Evolutionary conservation across 169 alveolate species (phyloP), one percentile per base, ranked within the genome.

Genomic region (Plasmodium billcollinsi): DNA sequence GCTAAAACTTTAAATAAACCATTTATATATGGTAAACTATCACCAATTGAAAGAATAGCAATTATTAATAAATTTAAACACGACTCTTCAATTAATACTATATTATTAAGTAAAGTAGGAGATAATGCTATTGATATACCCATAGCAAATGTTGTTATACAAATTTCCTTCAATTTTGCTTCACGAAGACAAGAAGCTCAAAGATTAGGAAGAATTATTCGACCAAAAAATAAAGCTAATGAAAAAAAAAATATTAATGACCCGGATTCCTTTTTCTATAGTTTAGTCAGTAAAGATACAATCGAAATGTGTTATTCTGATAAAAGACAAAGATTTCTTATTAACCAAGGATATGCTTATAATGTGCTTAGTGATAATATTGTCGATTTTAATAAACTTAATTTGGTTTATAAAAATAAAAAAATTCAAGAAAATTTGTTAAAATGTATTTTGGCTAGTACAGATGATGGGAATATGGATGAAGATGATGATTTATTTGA

Each of bases 71-170:
- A 96, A 61, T 99, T 99, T 94, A 96, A 97, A 88, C 96, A 93
- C 20, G 74, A 76, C 24, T 86, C 94, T 29, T 54, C 72, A 6
- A 74, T 73, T 74, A 73, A 98, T 93, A 96, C 99, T 3, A 96
- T 98, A 20, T 95, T 98, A 47, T 95, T 99, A 45, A 97, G 99
- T 66, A 97, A 98, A 91, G 99, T 99, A 21, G 99, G 99, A n/a
- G 99, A 99, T 93, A 99, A 98, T 66, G 99, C 99, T 9, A 98
- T 99, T 15, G 99, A 99, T 92, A 95, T 99, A 7, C 99, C 99
- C 7, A 94, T 97, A 50, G 99, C 99, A 2, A 98, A 98, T 92
- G 99, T 99, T 12, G 99, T 99, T 63, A 99, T 99, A 50, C 99
- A 99, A 93, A 98, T 99, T 45, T 97, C 99, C 59, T 98, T 98